Evolutionary conservation across 805 yeast species (phyloP), one percentile per base, ranked within the genome.

Genomic region (Lipomyces spencermartinsiae): DNA sequence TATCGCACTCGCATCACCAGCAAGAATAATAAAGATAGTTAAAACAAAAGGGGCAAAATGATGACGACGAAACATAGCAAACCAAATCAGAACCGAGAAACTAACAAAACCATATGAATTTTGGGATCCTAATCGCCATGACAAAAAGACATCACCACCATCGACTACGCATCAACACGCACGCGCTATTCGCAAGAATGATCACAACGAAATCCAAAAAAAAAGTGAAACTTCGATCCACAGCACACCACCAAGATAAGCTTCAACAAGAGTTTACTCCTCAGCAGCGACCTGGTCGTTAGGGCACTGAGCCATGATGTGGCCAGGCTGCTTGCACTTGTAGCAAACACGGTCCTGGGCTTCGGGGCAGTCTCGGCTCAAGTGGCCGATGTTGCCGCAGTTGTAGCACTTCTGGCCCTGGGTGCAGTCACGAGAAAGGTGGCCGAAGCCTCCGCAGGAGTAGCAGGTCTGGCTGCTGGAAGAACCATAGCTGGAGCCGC

Each of bases 391-490:
- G 80, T 89, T 87, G 75, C 97, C 97, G 82, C 98, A 93, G 71
- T 93, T 90, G 85, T 92, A 93, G 82, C 98, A 93, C 82, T 91
- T 91, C 73, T 84, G 87, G 70, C 87, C 85, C 66, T 76, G 76
- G 78, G 88, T 88, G 81, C 97, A 91, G 72, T 90, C 95, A 80
- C 87, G 91, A 66, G 94, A 88, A 76, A 92, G 85, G 83, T 92
- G 97, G 66, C 97, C 97, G 72, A 85, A 82, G 80, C 89, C 89
- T 75, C 97, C 97, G 82, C 97, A 92, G 67, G 93, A 90, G 84
- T 91, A 92, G 81, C 97, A 92, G 81, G 90, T 91, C 77, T 87
- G 84, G 82, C 90, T 94, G 82, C 90, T 94, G 87, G 91, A 90
- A 78, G 93, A 91, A 76, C 95, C 94, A 79, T 94, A 89, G 81